Percentiles rank a stretch among this genome's conserved stretches.
These are phyloP conservation scores for Solanum tarijense DNA, from an alignment of 257 asterid species.

Conservation along the genomic window DNA sequence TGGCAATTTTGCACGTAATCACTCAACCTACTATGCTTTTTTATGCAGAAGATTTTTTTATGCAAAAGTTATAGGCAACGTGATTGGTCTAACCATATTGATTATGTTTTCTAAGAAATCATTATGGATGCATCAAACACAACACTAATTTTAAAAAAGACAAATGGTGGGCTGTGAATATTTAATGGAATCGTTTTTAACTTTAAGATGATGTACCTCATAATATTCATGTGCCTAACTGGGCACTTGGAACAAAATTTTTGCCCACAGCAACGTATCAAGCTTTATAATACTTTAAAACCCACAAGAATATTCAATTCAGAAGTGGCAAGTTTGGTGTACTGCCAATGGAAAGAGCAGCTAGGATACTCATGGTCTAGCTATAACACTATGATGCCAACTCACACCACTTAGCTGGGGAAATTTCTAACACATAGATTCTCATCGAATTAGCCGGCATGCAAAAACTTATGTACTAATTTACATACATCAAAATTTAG, in stretches of 20 bases:
- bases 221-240: conserved; percentile 1
- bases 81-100: background rate
- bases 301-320: conserved; percentile 11
- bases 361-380: conserved; percentile 8
- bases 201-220: background rate
- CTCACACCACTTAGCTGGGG: background rate
- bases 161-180: background rate
- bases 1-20: background rate
- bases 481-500: background rate
- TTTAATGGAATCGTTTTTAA: background rate
- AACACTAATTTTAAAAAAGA: background rate
- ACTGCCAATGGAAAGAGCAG: conserved; percentile 53
- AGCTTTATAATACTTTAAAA: conserved; percentile 16
- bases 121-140: background rate
- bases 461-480: background rate
- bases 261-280: background rate
- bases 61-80: background rate
- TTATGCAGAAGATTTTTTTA: background rate
- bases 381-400: background rate
- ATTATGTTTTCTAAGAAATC: background rate
- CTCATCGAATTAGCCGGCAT: background rate
- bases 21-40: background rate
- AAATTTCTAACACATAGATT: background rate
- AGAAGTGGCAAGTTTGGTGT: conserved; percentile 28
- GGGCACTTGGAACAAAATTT: background rate